These are phyloP conservation scores for Ballota nigra DNA, from an alignment of 257 asterid species.

Conservation along the genomic window DNA sequence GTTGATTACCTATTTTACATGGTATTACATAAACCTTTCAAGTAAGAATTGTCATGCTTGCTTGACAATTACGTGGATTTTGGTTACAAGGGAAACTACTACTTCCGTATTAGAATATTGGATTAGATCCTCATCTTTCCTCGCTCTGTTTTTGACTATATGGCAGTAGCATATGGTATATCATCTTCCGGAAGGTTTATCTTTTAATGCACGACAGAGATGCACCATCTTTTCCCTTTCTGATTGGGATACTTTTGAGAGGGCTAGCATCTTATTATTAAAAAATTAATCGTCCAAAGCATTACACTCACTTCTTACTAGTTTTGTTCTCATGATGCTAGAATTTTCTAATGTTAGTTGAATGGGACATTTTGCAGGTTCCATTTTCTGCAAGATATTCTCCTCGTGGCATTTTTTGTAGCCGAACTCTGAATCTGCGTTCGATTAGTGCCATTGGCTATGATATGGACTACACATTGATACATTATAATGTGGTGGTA, in stretches of 20 bases:
- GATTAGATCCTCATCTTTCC: not conserved
- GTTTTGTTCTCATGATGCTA: constrained; percentile 5
- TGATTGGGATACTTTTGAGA: not conserved
- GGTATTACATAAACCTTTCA: not conserved
- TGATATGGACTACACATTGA: constrained; percentile 86
- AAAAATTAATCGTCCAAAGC: not conserved
- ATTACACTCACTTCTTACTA: not conserved
- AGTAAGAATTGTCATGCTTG: not conserved
- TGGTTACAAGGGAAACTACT: not conserved
- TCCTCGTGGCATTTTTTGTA: constrained; percentile 77
- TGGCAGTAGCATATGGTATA: not conserved
- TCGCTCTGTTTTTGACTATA: not conserved
- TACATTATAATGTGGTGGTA: constrained; percentile 83
- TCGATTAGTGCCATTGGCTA: constrained; percentile 82
- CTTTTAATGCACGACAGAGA: constrained; percentile 4
- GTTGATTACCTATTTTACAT: not conserved
- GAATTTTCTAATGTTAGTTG: constrained; percentile 14
- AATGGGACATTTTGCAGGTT: constrained; percentile 42
- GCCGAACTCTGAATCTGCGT: constrained; percentile 71
- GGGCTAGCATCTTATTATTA: not conserved
- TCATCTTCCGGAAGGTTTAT: not conserved
- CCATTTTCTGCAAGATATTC: constrained; percentile 67
- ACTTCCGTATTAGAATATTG: not conserved
- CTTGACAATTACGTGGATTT: not conserved
- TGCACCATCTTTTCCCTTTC: not conserved